A percentile compares a stretch with the other conserved stretches of the same genome.
Conservation (phyloP, 345 rosid species). For the Sisymbrium irio region DNA sequence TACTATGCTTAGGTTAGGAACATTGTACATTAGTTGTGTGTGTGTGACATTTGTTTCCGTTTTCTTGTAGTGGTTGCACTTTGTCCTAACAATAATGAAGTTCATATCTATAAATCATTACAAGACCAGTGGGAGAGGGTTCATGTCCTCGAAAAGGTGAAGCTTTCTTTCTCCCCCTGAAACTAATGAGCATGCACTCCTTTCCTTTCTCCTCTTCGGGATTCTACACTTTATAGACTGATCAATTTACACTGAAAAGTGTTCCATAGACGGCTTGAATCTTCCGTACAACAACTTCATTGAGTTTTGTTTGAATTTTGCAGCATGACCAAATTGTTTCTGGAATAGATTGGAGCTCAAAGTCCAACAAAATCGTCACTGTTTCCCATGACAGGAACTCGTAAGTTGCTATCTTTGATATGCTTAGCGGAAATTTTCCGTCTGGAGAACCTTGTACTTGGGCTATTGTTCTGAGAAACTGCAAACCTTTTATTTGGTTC, state of each 20-base stretch:
- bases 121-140: constrained; percentile 85
- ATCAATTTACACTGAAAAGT: neutral
- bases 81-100: constrained; percentile 89
- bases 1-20: neutral
- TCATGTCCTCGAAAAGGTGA: constrained; percentile 84
- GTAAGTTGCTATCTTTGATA: constrained; percentile 50
- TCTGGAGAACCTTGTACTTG: neutral
- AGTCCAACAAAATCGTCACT: constrained; percentile 79
- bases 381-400: constrained; percentile 97
- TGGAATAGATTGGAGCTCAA: constrained; percentile 93
- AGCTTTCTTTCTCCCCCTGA: neutral
- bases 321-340: constrained; percentile 99
- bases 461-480: neutral
- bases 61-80: constrained; percentile 75
- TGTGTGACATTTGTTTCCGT: neutral
- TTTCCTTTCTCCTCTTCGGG: neutral
- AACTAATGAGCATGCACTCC: neutral
- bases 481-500: neutral
- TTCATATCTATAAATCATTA: constrained; percentile 76
- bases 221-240: neutral
- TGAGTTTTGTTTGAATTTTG: constrained; percentile 18
- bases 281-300: neutral
- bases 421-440: neutral
- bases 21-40: neutral
- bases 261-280: neutral